A percentile compares a stretch with the other conserved stretches of the same genome.
Conservation (phyloP, 495 filamentous ascomycete species). For the Tuber melanosporum region DNA sequence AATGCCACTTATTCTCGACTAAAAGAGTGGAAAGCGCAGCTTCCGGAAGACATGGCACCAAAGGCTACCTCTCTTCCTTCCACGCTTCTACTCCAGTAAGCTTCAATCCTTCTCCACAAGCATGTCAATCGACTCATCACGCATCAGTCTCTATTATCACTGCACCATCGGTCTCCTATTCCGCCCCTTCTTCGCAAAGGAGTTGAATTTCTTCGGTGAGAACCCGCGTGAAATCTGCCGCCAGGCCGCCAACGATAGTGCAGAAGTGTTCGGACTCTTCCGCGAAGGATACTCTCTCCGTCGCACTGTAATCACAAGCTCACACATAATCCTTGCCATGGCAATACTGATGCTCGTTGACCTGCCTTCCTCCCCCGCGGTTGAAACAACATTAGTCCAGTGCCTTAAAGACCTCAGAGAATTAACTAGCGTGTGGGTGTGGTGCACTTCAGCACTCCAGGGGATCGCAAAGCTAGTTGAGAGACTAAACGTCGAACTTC, state of each 20-base stretch:
- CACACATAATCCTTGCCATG: constrained; percentile 31
- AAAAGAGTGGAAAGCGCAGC: constrained; percentile 55
- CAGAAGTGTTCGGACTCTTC: constrained; percentile 19
- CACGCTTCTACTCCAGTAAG: constrained; percentile 60
- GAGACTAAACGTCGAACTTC: constrained; percentile 25
- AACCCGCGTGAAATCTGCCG: constrained; percentile 58
- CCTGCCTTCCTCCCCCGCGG: constrained; percentile 17
- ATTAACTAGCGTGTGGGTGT: constrained; percentile 27
- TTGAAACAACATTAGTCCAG: constrained; percentile 11
- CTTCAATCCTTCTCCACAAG: constrained; percentile 25
- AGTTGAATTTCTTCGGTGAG: constrained; percentile 53
- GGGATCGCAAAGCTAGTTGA: constrained; percentile 13
- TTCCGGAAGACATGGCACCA: constrained; percentile 55
- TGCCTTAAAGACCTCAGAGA: constrained; percentile 31
- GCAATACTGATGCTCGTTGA: constrained; percentile 31
- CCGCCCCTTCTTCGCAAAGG: constrained; percentile 58
- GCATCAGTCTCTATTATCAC: constrained; percentile 58
- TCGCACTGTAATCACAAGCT: constrained; percentile 27
- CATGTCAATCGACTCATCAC: constrained; percentile 19
- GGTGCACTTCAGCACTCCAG: constrained; percentile 23
- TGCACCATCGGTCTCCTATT: constrained; percentile 59
- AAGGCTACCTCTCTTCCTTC: constrained; percentile 56
- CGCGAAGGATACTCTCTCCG: constrained; percentile 21
- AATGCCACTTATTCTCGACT: constrained; percentile 55
- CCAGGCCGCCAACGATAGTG: constrained; percentile 56